Percentiles rank a stretch among this genome's conserved stretches.
These are phyloP conservation scores for Trypethelium eluteriae DNA, from an alignment of 495 filamentous ascomycete species.

Conservation along the genomic window DNA sequence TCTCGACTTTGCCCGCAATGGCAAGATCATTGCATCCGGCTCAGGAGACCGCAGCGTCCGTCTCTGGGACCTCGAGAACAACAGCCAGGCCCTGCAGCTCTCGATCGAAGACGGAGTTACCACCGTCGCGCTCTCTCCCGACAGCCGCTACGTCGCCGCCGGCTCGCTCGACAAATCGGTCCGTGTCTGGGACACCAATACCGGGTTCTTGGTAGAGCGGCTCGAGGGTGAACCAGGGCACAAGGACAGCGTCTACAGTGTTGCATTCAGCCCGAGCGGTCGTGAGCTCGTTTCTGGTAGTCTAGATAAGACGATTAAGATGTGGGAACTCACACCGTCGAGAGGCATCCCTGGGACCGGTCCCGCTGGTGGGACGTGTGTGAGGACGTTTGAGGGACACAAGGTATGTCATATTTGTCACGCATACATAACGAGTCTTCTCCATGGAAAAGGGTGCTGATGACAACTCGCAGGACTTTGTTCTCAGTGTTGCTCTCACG, in stretches of 20 bases:
- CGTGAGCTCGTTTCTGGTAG: constrained; percentile 34
- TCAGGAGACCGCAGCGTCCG: constrained; percentile 38
- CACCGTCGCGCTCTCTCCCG: constrained; percentile 40
- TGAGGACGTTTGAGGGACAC: constrained; percentile 40
- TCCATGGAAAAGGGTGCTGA: neutral
- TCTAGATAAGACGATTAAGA: constrained; percentile 41
- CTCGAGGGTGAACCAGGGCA: constrained; percentile 40
- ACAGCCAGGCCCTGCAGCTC: constrained; percentile 30
- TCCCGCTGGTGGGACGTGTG: constrained; percentile 33
- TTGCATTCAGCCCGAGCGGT: constrained; percentile 37
- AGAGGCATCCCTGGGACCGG: constrained; percentile 23
- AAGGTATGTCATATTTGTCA: constrained; percentile 25
- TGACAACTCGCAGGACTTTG: constrained; percentile 32
- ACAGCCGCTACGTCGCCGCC: constrained; percentile 39
- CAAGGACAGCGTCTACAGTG: constrained; percentile 39
- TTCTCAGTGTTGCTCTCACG: constrained; percentile 38
- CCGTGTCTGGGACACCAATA: constrained; percentile 37
- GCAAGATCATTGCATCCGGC: constrained; percentile 38
- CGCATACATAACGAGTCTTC: too few relatives aligned
- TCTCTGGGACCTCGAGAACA: constrained; percentile 37
- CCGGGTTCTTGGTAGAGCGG: constrained; percentile 31
- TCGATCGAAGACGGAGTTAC: constrained; percentile 40
- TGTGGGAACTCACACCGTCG: constrained; percentile 36
- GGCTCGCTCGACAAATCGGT: constrained; percentile 40
- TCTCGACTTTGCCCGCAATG: constrained; percentile 38